These are phyloP conservation scores for Phascolomyces articulosus DNA, from an alignment of 371 early-diverging fungal species.

Conservation along the genomic window DNA sequence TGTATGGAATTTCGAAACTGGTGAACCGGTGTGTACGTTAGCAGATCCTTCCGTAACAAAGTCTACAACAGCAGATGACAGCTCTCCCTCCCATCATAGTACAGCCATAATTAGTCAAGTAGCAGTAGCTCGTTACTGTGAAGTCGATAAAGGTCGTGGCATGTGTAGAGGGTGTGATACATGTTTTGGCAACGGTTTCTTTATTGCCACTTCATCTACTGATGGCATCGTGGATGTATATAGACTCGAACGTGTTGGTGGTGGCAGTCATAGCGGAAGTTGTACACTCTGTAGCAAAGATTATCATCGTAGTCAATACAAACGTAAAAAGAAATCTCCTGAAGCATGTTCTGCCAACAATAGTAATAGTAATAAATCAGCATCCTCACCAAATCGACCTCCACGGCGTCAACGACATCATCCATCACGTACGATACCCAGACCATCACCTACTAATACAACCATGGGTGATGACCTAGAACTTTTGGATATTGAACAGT, in stretches of 20 bases:
- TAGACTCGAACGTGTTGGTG: slow-evolving; percentile 31
- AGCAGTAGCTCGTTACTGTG: slow-evolving; percentile 30
- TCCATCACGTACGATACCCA: background rate
- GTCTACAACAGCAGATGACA: background rate
- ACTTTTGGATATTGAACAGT: slow-evolving; percentile 37
- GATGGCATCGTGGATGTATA: slow-evolving; percentile 38
- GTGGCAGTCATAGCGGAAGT: slow-evolving; percentile 14
- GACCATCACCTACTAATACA: background rate
- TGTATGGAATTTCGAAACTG: slow-evolving; percentile 79
- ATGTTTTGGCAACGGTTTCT: slow-evolving; percentile 36
- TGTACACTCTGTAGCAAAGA: slow-evolving; percentile 33
- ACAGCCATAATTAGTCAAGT: slow-evolving; percentile 27
- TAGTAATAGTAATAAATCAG: background rate
- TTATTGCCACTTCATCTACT: slow-evolving; percentile 35
- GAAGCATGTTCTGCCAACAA: background rate
- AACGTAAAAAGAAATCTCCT: background rate
- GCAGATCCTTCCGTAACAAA: background rate
- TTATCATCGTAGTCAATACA: slow-evolving; percentile 27
- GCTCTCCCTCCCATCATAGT: no score
- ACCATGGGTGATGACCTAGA: background rate
- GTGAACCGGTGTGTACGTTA: slow-evolving; percentile 42
- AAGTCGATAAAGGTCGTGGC: slow-evolving; percentile 27
- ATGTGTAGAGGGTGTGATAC: slow-evolving; percentile 32
- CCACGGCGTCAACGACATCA: slow-evolving; percentile 2
- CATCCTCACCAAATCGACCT: background rate